A percentile compares a stretch with the other conserved stretches of the same genome.
phyloP scores from a whole-genome alignment of 164 flowering plant genomes.

The Magnolia sinica region DNA sequence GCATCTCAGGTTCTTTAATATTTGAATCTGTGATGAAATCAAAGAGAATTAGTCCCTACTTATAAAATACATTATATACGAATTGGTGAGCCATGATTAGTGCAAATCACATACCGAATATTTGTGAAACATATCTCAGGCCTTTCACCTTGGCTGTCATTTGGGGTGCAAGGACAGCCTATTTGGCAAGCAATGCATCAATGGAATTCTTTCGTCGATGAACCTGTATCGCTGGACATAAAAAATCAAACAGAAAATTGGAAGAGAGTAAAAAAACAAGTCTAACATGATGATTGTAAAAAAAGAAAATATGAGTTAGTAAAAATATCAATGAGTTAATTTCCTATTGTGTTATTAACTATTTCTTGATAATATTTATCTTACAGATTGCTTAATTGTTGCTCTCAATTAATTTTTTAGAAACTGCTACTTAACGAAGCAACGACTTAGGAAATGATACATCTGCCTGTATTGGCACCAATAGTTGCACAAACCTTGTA shows the following conservation, averaged over 20 bases:
- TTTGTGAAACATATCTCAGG: conserved; percentile 73
- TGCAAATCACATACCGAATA: conserved; percentile 55
- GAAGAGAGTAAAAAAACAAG: background rate
- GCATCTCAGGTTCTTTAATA: conserved; percentile 62
- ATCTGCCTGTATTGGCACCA: too few species aligned
- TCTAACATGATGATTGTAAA: background rate
- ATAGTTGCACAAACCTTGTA: too few species aligned
- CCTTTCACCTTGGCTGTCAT: conserved; percentile 69
- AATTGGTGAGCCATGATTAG: background rate
- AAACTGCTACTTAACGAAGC: too few species aligned
- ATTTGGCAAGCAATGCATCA: conserved; percentile 9
- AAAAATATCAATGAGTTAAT: too few species aligned
- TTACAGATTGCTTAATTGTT: too few species aligned
- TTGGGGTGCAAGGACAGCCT: background rate
- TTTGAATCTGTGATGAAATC: conserved; percentile 9
- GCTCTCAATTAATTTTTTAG: too few species aligned
- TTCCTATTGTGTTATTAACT: too few species aligned
- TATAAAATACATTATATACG: background rate
- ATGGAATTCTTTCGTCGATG: background rate
- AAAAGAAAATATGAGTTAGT: too few species aligned
- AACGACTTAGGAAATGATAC: too few species aligned
- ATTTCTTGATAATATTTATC: too few species aligned
- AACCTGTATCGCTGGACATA: background rate
- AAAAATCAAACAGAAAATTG: background rate
- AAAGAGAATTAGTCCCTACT: background rate